phyloP scores from a whole-genome alignment of 305 asterid genomes.

The Andrographis paniculata region DNA sequence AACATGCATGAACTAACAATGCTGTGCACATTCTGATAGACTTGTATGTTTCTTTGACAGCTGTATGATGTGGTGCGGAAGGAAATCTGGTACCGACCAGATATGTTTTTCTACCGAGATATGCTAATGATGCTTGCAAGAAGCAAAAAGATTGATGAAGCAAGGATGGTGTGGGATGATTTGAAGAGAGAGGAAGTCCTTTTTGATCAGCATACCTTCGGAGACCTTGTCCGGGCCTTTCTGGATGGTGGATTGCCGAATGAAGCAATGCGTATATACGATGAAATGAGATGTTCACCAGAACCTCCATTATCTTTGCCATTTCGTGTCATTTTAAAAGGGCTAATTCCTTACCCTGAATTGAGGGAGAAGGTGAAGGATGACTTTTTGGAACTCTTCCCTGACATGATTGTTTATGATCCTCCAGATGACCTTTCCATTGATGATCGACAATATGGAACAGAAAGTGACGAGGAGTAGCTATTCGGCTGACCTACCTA shows the following conservation, averaged over 20 bases:
- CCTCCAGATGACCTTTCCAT: constrained; percentile 73
- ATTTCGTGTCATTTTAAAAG: constrained; percentile 77
- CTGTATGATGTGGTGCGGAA: constrained; percentile 66
- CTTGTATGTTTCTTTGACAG: constrained; percentile 24
- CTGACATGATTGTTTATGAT: constrained; percentile 69
- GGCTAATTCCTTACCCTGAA: constrained; percentile 63
- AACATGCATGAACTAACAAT: constrained; percentile 1
- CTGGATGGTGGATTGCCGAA: constrained; percentile 49
- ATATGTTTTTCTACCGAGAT: constrained; percentile 86
- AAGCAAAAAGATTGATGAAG: constrained; percentile 60
- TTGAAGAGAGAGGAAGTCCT: constrained; percentile 61
- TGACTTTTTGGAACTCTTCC: constrained; percentile 79
- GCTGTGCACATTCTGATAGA: constrained; percentile 9
- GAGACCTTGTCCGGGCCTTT: constrained; percentile 81
- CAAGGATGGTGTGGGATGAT: constrained; percentile 68
- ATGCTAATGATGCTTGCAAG: constrained; percentile 95
- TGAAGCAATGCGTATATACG: constrained; percentile 74
- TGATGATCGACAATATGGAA: constrained; percentile 37
- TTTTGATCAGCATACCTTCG: constrained; percentile 93
- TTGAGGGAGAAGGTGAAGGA: constrained; percentile 85
- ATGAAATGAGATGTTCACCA: constrained; percentile 77
- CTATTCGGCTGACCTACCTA: not conserved
- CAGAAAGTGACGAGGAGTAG: constrained; percentile 46
- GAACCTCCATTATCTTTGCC: constrained; percentile 75
- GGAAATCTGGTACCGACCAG: constrained; percentile 91